Evolutionary conservation across 1,284 basidiomycete genomes (phyloP).

Genomic region (Leccinum insigne): DNA sequence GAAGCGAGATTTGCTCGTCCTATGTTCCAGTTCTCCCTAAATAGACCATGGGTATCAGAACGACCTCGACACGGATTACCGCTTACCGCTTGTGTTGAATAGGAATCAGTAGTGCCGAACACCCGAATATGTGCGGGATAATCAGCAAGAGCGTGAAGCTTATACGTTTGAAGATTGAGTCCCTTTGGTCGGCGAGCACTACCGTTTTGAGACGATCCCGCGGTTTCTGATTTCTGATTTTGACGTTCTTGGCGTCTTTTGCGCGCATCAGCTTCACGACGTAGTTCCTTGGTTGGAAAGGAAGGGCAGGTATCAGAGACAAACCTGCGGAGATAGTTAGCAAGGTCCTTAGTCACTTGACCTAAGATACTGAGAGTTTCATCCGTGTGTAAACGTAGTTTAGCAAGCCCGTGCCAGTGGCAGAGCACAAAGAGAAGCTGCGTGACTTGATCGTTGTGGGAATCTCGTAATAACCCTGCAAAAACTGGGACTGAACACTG

Average conservation of each 20-base stretch:
- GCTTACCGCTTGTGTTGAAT: background rate
- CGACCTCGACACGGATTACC: background rate
- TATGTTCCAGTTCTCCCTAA: background rate
- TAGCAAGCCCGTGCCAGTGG: background rate
- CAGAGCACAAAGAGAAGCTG: background rate
- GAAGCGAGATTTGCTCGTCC: background rate
- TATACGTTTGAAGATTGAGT: background rate
- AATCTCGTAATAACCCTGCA: background rate
- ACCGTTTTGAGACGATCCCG: background rate
- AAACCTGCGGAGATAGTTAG: background rate
- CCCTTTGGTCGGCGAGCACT: background rate
- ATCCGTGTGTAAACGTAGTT: background rate
- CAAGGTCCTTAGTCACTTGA: background rate
- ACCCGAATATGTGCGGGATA: background rate
- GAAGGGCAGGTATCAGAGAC: background rate
- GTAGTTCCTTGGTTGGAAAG: background rate
- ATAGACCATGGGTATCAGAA: background rate
- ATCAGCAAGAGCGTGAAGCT: background rate
- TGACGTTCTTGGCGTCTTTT: background rate
- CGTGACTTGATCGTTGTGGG: background rate
- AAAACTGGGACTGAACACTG: background rate
- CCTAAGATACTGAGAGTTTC: background rate
- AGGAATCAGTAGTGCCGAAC: background rate
- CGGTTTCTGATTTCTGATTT: background rate
- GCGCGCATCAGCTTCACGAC: background rate